phyloP scores from a whole-genome alignment of 2,329 filamentous ascomycete genomes.

The Diplocarpon mali region DNA sequence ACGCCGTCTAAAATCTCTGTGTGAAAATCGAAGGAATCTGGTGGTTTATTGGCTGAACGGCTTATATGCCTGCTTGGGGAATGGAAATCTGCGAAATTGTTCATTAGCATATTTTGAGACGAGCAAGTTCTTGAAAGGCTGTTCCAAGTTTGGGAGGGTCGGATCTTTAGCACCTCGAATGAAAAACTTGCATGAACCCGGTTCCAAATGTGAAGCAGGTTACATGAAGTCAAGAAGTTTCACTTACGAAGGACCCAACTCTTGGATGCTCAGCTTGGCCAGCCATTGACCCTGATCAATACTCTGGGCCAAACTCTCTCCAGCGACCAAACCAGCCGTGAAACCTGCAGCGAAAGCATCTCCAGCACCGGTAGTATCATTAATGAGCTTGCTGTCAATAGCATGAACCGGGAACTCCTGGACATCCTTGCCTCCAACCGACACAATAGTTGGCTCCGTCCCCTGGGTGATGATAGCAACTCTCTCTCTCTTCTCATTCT shows the following conservation, averaged over 20 bases:
- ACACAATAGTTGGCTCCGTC: constrained; percentile 80
- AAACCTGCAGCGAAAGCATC: constrained; percentile 96
- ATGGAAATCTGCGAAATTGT: constrained; percentile 52
- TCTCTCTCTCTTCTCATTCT: constrained; percentile 73
- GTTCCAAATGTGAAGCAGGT: background rate
- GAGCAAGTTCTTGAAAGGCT: background rate
- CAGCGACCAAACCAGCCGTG: constrained; percentile 77
- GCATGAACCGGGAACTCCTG: constrained; percentile 72
- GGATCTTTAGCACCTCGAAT: constrained; percentile 5
- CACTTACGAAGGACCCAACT: constrained; percentile 90
- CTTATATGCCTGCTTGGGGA: constrained; percentile 68
- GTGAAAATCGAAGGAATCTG: constrained; percentile 19
- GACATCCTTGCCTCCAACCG: constrained; percentile 59
- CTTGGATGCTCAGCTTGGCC: constrained; percentile 84
- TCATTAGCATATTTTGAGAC: constrained; percentile 13
- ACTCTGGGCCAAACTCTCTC: constrained; percentile 64
- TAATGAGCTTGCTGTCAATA: constrained; percentile 69
- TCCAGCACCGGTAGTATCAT: constrained; percentile 93
- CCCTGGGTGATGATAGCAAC: constrained; percentile 91
- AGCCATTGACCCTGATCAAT: constrained; percentile 97
- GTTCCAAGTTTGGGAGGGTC: background rate
- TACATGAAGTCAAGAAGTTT: constrained; percentile 5
- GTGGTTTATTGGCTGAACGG: constrained; percentile 28
- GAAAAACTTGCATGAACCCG: background rate
- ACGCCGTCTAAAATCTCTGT: constrained; percentile 32